Evolutionary conservation across 2,329 filamentous ascomycete genomes (phyloP).

Genomic region (Beauveria sp.): DNA sequence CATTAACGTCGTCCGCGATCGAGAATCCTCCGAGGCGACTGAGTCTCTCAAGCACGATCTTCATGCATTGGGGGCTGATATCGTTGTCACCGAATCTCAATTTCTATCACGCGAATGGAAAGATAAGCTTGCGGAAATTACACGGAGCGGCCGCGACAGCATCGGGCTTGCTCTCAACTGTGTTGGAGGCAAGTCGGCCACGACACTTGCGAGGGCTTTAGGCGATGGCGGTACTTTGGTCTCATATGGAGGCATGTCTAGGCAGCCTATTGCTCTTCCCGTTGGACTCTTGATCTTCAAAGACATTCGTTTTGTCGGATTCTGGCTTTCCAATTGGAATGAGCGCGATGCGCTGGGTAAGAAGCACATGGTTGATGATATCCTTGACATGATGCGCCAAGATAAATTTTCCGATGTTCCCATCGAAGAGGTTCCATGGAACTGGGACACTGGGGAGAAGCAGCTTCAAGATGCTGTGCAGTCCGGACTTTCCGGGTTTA

Average conservation of each 20-base stretch:
- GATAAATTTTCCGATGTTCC: constrained; percentile 80
- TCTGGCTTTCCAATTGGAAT: constrained; percentile 92
- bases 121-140: constrained; percentile 55
- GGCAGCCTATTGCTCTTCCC: constrained; percentile 74
- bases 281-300: constrained; percentile 89
- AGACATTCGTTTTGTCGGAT: constrained; percentile 79
- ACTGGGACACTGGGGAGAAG: constrained; percentile 67
- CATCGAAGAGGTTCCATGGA: constrained; percentile 75
- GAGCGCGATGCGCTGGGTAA: constrained; percentile 67
- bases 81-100: constrained; percentile 49
- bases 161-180: constrained; percentile 83
- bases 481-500: constrained; percentile 75
- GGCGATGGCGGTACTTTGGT: constrained; percentile 66
- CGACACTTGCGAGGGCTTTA: constrained; percentile 68
- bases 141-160: constrained; percentile 61
- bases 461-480: constrained; percentile 67
- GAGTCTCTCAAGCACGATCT: constrained; percentile 49
- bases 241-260: constrained; percentile 93
- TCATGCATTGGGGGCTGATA: constrained; percentile 45
- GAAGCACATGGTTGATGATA: constrained; percentile 73
- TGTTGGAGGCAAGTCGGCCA: constrained; percentile 81
- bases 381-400: constrained; percentile 65
- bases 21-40: constrained; percentile 57
- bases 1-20: constrained; percentile 78
- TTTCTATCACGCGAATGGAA: constrained; percentile 53